Evolutionary conservation across 371 early-diverging fungal species (phyloP), one percentile per base, ranked within the genome.

Genomic region (Chytridium lagenaria): DNA sequence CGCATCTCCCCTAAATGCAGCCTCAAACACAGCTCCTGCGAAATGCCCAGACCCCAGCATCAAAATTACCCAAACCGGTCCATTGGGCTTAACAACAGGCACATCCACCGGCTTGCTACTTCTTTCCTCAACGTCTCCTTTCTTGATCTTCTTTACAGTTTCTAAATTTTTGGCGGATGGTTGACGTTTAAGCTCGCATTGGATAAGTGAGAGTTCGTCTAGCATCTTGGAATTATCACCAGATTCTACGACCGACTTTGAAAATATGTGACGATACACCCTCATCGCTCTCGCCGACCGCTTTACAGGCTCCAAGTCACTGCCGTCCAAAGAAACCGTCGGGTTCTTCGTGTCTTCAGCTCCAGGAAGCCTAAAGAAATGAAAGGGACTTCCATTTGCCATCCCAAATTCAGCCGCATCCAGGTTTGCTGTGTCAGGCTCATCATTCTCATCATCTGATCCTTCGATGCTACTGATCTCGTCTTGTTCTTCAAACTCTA

Each of bases 11-110:
- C 22, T 7, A 91, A 87, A 5, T 85, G 77, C 19, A 82, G 68
- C 89, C 40, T 96, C 95, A 69, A 95, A 86, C 0, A 96, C 89
- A 23, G 91, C 91, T 1, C 90, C 96, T 1, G 95, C 95, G 84
- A 98, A 97, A 77, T 94, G 92, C 12, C 80, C 80, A 7, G 83
- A 77, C 55, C 91, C 90, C 28, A 94, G 67, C 88, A 93, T 87
- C 30, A 97, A 75, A 22, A 97, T 72, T 2, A 91, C 87, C 95
- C 95, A 97, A 3, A 44, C 69, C 49, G 61, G 55, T 51, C 30
- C 80, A 77, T n/a, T 89, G 80, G 31, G 79, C 77, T 78, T 52
- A 16, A 1, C 37, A 1, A 7, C 77, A 69, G 39, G 63, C 49
- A 33, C 55, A 40, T 37, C 70, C 70, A 59, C 73, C 75, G 66